Percentiles rank a stretch among this genome's conserved stretches.
Conservation (phyloP, 139 green algal species). For the Chlamydomonas sp. region DNA sequence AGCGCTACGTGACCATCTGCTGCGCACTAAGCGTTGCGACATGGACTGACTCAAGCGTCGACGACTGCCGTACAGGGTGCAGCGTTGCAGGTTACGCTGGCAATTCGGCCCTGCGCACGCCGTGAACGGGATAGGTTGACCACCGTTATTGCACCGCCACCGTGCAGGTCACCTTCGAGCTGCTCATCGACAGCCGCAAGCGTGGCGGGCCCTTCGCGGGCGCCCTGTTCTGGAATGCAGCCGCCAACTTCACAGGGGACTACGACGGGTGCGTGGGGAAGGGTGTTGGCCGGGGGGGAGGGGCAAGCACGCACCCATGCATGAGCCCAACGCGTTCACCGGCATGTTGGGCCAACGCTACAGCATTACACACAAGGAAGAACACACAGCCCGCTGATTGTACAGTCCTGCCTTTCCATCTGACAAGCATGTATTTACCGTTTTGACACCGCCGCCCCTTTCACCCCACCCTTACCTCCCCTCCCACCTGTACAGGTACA, state of each 20-base stretch:
- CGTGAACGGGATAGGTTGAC: neutral
- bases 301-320: neutral
- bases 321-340: neutral
- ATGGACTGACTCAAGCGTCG: too few species aligned
- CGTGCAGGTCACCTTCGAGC: slow-evolving; percentile 31
- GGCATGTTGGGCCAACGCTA: neutral
- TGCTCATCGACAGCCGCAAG: neutral
- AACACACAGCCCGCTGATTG: neutral
- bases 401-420: neutral
- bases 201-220: slow-evolving; percentile 30
- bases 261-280: slow-evolving; percentile 4
- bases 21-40: too few species aligned
- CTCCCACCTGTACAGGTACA: neutral
- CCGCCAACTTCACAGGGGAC: slow-evolving; percentile 14
- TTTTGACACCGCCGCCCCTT: neutral
- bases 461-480: neutral
- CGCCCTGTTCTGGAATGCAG: slow-evolving; percentile 41
- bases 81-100: too few species aligned
- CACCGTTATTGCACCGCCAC: neutral
- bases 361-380: neutral
- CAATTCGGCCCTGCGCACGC: too few species aligned
- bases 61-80: too few species aligned
- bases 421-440: neutral
- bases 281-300: too few species aligned
- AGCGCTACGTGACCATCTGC: too few species aligned